Conservation (phyloP, 305 asterid species). For the Rubia occidens region DNA sequence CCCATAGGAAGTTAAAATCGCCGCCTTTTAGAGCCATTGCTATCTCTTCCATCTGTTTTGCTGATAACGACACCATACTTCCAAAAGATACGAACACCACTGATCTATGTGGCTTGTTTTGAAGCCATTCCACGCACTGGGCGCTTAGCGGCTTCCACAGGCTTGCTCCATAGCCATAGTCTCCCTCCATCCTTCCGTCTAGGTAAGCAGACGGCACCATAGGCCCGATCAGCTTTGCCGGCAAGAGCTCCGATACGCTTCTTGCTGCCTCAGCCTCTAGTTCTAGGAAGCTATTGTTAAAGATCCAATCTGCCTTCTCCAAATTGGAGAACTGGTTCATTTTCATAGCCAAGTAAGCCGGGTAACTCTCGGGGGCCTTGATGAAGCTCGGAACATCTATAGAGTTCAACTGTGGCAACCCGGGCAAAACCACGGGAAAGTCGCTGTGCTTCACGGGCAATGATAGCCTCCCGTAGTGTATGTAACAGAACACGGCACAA, state of each 20-base stretch:
- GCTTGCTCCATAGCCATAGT: conserved; percentile 59
- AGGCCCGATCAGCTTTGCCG: conserved; percentile 57
- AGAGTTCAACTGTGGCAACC: conserved; percentile 40
- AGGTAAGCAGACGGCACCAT: conserved; percentile 60
- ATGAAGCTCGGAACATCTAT: conserved; percentile 51
- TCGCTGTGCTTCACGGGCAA: conserved; percentile 37
- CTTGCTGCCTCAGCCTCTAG: conserved; percentile 45
- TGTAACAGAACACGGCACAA: conserved; percentile 38
- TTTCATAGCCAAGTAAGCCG: conserved; percentile 58
- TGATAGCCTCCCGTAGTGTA: conserved; percentile 30
- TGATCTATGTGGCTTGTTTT: conserved; percentile 32
- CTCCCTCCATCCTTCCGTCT: conserved; percentile 54
- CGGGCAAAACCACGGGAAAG: conserved; percentile 35
- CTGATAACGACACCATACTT: conserved; percentile 51
- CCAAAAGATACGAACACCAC: conserved; percentile 65
- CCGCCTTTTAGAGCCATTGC: conserved; percentile 29
- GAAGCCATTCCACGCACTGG: conserved; percentile 46
- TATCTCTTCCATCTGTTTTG: conserved; percentile 47
- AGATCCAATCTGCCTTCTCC: conserved; percentile 45
- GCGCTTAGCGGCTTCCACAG: conserved; percentile 59
- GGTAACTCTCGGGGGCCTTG: conserved; percentile 48
- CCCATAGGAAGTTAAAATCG: conserved; percentile 48
- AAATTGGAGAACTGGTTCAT: conserved; percentile 48
- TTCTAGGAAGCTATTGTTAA: conserved; percentile 36
- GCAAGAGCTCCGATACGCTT: conserved; percentile 38